phyloP scores from a whole-genome alignment of 2,329 filamentous ascomycete species.

The Drechslera avenae region DNA sequence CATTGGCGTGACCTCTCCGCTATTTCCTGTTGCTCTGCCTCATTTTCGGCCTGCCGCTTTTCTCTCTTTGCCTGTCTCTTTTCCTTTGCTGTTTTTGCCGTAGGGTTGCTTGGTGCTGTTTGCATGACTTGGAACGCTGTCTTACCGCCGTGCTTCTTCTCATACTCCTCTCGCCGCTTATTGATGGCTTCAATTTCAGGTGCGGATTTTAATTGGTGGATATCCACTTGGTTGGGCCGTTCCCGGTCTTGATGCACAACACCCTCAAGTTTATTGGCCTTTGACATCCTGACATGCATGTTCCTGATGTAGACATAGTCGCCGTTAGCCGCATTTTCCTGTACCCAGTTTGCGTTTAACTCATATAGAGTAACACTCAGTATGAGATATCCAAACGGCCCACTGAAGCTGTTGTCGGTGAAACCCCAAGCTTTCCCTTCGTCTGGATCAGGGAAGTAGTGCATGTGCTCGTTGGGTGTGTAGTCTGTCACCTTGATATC shows the following conservation, averaged over 20 bases:
- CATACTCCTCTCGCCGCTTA: slow-evolving; percentile 69
- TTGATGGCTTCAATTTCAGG: slow-evolving; percentile 43
- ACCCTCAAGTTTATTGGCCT: slow-evolving; percentile 69
- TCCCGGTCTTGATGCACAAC: slow-evolving; percentile 67
- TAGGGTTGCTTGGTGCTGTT: slow-evolving; percentile 26
- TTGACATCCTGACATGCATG: slow-evolving; percentile 66
- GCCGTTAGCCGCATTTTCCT: slow-evolving; percentile 60
- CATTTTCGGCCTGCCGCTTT: slow-evolving; percentile 44
- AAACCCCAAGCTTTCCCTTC: slow-evolving; percentile 20
- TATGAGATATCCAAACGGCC: slow-evolving; percentile 74
- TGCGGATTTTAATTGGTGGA: slow-evolving; percentile 47
- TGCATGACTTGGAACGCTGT: slow-evolving; percentile 20
- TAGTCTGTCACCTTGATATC: slow-evolving; percentile 36
- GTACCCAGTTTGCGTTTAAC: slow-evolving; percentile 67
- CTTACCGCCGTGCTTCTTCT: slow-evolving; percentile 33
- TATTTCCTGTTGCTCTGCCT: slow-evolving; percentile 34
- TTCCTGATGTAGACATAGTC: slow-evolving; percentile 72
- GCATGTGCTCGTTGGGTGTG: slow-evolving; percentile 64
- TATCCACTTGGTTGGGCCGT: slow-evolving; percentile 60
- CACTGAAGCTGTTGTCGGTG: slow-evolving; percentile 63
- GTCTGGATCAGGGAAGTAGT: slow-evolving; percentile 55
- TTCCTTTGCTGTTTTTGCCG: slow-evolving; percentile 20
- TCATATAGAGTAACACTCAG: slow-evolving; percentile 75
- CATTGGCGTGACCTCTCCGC: slow-evolving; percentile 23
- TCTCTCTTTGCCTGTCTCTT: slow-evolving; percentile 49